phyloP scores from a whole-genome alignment of 768 basidiomycete genomes.

The Naganishia vishniacii region DNA sequence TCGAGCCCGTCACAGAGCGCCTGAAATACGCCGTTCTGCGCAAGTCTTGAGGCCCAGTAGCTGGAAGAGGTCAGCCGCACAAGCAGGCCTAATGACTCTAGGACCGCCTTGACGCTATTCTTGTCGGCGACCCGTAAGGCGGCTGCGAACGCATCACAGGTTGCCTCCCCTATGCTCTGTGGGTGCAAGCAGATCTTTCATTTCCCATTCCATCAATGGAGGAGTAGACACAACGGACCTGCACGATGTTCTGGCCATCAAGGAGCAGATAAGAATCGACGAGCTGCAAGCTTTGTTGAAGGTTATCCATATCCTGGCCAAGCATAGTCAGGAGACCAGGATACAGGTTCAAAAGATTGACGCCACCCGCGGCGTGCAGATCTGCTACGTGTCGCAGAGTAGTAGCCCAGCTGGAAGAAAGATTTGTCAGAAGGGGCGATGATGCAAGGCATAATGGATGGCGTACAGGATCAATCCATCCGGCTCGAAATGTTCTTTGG shows the following conservation, averaged over 20 bases:
- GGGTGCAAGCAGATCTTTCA: not conserved
- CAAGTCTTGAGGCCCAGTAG: conserved; percentile 34
- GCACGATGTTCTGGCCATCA: conserved; percentile 31
- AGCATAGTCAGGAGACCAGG: conserved; percentile 40
- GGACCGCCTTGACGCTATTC: conserved; percentile 31
- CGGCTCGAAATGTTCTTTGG: conserved; percentile 47
- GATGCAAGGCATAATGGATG: not conserved
- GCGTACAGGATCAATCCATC: conserved; percentile 44
- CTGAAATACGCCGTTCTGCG: conserved; percentile 39
- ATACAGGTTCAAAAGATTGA: conserved; percentile 38
- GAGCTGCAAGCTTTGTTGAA: conserved; percentile 33
- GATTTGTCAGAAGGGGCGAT: not conserved
- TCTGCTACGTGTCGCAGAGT: conserved; percentile 40
- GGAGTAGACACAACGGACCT: not conserved
- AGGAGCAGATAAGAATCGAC: conserved; percentile 45
- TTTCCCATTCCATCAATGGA: not conserved
- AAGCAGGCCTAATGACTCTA: conserved; percentile 35
- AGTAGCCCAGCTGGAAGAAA: conserved; percentile 40
- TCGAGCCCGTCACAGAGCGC: conserved; percentile 41
- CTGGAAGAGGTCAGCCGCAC: conserved; percentile 33
- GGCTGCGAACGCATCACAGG: conserved; percentile 31
- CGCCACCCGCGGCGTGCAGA: conserved; percentile 32
- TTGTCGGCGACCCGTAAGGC: conserved; percentile 33
- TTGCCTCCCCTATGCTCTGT: conserved; percentile 34
- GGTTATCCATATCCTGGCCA: conserved; percentile 40